Evolutionary conservation across 345 rosid species (phyloP).

Genomic region (Eucalyptus erythrocorys): DNA sequence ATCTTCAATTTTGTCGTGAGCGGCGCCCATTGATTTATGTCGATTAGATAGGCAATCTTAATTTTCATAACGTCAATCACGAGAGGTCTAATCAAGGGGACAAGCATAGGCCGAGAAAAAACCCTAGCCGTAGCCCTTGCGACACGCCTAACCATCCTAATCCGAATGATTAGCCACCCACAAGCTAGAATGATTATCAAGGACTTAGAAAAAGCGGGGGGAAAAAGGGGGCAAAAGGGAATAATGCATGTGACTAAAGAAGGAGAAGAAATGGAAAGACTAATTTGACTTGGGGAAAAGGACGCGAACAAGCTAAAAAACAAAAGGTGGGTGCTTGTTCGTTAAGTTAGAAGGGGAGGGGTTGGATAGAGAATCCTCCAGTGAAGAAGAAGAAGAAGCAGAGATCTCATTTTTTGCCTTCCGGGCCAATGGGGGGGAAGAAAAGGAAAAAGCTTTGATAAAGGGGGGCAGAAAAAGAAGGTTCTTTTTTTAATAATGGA

Average conservation of each 20-base stretch:
- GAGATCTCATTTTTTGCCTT: background rate
- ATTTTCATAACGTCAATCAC: accelerated
- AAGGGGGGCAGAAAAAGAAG: background rate
- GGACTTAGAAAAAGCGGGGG: background rate
- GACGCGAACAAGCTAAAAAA: background rate
- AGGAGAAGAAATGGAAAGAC: background rate
- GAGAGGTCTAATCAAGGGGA: background rate
- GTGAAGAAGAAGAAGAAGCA: background rate
- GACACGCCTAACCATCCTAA: background rate
- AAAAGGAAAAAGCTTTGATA: background rate
- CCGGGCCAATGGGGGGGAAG: background rate
- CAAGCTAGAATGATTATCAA: background rate
- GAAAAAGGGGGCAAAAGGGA: background rate
- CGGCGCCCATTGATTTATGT: background rate
- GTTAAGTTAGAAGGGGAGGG: background rate
- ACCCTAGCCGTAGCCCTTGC: background rate
- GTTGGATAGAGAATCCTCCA: background rate
- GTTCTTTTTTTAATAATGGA: background rate
- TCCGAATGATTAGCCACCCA: background rate
- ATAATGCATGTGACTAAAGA: background rate
- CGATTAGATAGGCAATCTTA: background rate
- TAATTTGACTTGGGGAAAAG: background rate
- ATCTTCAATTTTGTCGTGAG: background rate
- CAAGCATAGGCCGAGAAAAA: background rate
- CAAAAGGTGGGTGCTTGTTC: background rate